Conservation (phyloP, 306 rosid genomes). For the Crataegus laevigata region DNA sequence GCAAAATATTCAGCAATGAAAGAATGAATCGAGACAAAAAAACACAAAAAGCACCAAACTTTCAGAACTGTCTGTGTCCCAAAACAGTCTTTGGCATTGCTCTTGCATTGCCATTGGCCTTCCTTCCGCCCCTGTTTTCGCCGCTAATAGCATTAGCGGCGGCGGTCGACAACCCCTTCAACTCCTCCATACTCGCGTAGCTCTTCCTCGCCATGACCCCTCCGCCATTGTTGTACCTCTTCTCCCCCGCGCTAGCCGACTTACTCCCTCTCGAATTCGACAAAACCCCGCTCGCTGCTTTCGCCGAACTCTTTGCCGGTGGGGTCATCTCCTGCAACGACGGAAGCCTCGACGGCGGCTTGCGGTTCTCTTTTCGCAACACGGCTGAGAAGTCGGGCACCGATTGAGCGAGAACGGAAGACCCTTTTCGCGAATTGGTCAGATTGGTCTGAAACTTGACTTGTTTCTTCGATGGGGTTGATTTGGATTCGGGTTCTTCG, state of each 20-base stretch:
- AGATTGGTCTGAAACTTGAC: slow-evolving; percentile 39
- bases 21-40: not conserved
- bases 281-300: slow-evolving; percentile 24
- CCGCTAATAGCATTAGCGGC: slow-evolving; percentile 59
- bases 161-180: slow-evolving; percentile 51
- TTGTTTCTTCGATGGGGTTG: slow-evolving; percentile 55
- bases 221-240: slow-evolving; percentile 27
- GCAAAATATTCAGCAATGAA: not conserved
- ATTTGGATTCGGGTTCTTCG: slow-evolving; percentile 10
- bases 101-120: slow-evolving; percentile 12
- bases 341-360: slow-evolving; percentile 35
- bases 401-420: slow-evolving; percentile 67
- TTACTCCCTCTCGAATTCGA: slow-evolving; percentile 65
- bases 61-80: slow-evolving; percentile 46
- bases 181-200: slow-evolving; percentile 61
- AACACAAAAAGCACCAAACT: not conserved
- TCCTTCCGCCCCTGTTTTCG: slow-evolving; percentile 51
- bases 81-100: slow-evolving; percentile 31
- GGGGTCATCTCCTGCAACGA: slow-evolving; percentile 58
- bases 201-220: slow-evolving; percentile 68
- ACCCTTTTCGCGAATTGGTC: slow-evolving; percentile 28
- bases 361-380: slow-evolving; percentile 73
- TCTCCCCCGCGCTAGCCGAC: slow-evolving; percentile 70
- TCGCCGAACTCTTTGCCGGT: slow-evolving; percentile 44
- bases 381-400: slow-evolving; percentile 79